Evolutionary conservation across 257 asterid genomes (phyloP), one percentile per base, ranked within the genome.

Genomic region (Knoxia roxburghii): DNA sequence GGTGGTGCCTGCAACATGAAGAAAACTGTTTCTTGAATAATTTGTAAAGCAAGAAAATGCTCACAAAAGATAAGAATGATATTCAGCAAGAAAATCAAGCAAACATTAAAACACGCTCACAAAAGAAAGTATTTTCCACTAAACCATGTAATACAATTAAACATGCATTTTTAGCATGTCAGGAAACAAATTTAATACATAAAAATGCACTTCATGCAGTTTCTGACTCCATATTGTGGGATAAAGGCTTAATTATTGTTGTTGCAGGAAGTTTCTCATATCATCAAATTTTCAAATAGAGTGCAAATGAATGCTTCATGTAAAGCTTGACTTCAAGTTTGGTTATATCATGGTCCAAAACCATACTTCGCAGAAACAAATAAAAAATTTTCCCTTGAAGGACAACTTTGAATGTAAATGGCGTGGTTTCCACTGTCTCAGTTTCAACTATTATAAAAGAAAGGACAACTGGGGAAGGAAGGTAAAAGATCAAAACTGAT

Each of bases 1-100:
- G 95, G 96, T 48, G 98, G 98, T 18, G 86, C 92, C 96, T 92
- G 95, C 74, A 83, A 61, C 68, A 68, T 65, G 23, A 24, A 57
- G 20, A 70, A 48, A 77, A 48, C 53, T 12, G 18, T 2, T 62
- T 39, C 68, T 69, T 41, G 59, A 10, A 27, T 33, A 71, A 52
- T 24, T n/a, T 43, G 26, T 55, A 18, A 21, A 64, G 30, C 35
- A 58, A 72, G 52, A 45, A 72, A 50, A 8, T 13, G 7, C 2
- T 2, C 14, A 6, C 17, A 7, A 24, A 7, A 30, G 15, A 45
- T 41, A 12, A 66, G 61, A 32, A 54, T 43, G 49, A 13, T 13
- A 10, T 0, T 43, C 14, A 43, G 49, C 49, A 43, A 43, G 49
- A 4, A 43, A 43, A 43, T 39, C 18, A 18, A 43, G 14, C 18